phyloP scores from a whole-genome alignment of 371 early-diverging fungal species.

The Blakeslea trispora region DNA sequence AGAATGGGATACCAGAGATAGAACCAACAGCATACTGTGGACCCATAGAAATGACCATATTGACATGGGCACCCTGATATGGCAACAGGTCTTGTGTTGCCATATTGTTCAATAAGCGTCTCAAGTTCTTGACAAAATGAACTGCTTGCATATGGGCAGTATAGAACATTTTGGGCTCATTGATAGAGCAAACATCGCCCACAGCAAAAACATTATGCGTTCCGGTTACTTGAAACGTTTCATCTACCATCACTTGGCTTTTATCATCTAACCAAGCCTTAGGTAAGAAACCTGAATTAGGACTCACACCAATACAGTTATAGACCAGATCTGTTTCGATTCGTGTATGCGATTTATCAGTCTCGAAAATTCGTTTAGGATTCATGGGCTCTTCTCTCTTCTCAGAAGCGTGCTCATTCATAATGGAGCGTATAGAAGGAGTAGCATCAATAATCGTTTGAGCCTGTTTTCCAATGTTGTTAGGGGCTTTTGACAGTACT shows the following conservation, averaged over 20 bases:
- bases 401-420: slow-evolving; percentile 23
- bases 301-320: slow-evolving; percentile 32
- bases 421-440: slow-evolving; percentile 18
- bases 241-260: slow-evolving; percentile 28
- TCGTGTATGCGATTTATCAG: slow-evolving; percentile 26
- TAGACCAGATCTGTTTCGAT: slow-evolving; percentile 35
- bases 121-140: slow-evolving; percentile 28
- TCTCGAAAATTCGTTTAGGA: slow-evolving; percentile 18
- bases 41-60: slow-evolving; percentile 40
- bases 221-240: slow-evolving; percentile 25
- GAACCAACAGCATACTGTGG: slow-evolving; percentile 30
- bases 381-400: slow-evolving; percentile 8
- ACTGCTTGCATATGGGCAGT: slow-evolving; percentile 49
- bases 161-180: slow-evolving; percentile 47
- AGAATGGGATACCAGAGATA: slow-evolving; percentile 21
- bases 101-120: slow-evolving; percentile 10
- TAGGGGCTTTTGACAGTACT: slow-evolving; percentile 28
- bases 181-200: slow-evolving; percentile 33
- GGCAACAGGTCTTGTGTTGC: slow-evolving; percentile 8
- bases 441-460: slow-evolving; percentile 21
- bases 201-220: slow-evolving; percentile 32
- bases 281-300: slow-evolving; percentile 34
- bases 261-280: slow-evolving; percentile 30
- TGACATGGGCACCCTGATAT: slow-evolving; percentile 20
- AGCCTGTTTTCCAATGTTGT: slow-evolving; percentile 21